A percentile compares a stretch with the other conserved stretches of the same genome.
These are phyloP conservation scores for Plectranthus barbatus DNA, from an alignment of 257 asterid species.

Conservation along the genomic window DNA sequence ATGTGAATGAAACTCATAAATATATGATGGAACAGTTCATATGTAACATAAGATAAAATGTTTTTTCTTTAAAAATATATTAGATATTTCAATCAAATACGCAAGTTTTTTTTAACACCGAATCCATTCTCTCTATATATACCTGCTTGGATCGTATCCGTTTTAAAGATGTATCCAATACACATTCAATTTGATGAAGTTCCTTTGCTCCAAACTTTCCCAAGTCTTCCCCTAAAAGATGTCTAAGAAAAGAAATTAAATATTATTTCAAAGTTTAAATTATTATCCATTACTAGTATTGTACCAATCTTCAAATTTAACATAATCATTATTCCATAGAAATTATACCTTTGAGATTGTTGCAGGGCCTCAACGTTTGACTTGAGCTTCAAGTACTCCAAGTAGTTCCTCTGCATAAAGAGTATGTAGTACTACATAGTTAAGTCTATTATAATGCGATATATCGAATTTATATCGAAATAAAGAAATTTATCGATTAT, in stretches of 20 bases:
- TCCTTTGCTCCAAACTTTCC: constrained; percentile 34
- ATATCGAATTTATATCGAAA: too few relatives aligned
- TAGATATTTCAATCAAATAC: too few relatives aligned
- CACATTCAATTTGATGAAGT: constrained; percentile 48
- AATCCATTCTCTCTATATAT: not conserved
- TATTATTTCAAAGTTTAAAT: not conserved
- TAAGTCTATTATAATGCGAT: too few relatives aligned
- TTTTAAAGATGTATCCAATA: constrained; percentile 40
- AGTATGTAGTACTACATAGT: not conserved
- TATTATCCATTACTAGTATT: not conserved
- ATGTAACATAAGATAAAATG: too few relatives aligned
- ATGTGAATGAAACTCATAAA: too few relatives aligned
- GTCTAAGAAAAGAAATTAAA: constrained; percentile 19
- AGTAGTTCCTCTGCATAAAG: constrained; percentile 33
- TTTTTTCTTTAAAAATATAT: too few relatives aligned
- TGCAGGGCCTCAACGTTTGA: constrained; percentile 42
- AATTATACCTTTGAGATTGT: constrained; percentile 51
- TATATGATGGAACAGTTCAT: too few relatives aligned
- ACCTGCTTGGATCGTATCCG: constrained; percentile 47
- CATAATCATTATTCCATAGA: not conserved
- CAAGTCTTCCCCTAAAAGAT: constrained; percentile 60
- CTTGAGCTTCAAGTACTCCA: constrained; percentile 53
- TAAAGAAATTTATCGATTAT: too few relatives aligned
- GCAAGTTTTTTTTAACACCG: not conserved
- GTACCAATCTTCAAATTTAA: too few relatives aligned